Base-by-base conservation (phyloP, 768 basidiomycete species). In the Hydnomerulius pinastri region DNA sequence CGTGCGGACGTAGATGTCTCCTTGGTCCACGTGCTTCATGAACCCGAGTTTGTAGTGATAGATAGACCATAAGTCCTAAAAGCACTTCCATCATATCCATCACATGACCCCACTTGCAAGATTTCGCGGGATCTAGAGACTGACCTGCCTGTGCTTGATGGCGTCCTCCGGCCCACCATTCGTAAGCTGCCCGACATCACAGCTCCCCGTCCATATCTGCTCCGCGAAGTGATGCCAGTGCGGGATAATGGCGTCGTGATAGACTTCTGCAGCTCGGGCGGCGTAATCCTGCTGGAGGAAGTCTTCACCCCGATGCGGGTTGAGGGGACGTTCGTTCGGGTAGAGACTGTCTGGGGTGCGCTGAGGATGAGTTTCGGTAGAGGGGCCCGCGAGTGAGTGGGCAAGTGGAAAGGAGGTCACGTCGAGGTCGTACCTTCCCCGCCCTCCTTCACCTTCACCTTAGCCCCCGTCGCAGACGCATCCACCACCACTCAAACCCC, bases 331-430 rank as follows among this genome's bases (percentile, higher is more conserved):
- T 53, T 79, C 77, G 20, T 63, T 50, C 0, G 77, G 77, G 45
- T 75, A 77, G 15, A 78, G 52, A 51, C 79, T 79, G 56, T 79
- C 77, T 0, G 78, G 77, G 11, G 78, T 76, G 21, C 77, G 65
- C 77, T 78, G 50, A 11, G 9, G 12, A 15, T 29, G 13, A 39
- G 6, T 3, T 45, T 8, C 20, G 17, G 6, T n/a, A n/a, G n/a
- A n/a, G n/a, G n/a, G n/a, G n/a, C n/a, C n/a, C n/a, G n/a, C 20
- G 29, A 30, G 11, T 48, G 13, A 18, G 20, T 38, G 33, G 15
- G 4, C 27, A 36, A 33, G 43, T 35, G 18, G 15, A 49, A 12
- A 4, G 18, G 33, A 18, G 11, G 28, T 48, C 13, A n/a, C 7
- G 24, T 11, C 17, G 37, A 27, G 1, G 6, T 4, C 62, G 6